Evolutionary conservation across 2,329 filamentous ascomycete genomes (phyloP).

Genomic region (Penicillium sp.): DNA sequence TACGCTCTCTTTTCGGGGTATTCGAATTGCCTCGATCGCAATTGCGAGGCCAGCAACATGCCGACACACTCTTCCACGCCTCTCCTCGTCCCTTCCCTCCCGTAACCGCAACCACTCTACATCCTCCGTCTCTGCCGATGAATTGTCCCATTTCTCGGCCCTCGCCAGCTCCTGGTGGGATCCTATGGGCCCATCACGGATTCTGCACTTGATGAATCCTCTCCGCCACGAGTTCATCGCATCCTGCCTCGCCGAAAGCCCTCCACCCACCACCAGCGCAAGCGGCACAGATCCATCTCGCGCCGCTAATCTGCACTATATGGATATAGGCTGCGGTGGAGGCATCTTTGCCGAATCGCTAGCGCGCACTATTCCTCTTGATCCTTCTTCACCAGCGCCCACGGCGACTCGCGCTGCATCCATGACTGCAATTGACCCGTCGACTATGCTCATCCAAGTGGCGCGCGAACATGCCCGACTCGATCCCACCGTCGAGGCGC

Average conservation of each 20-base stretch:
- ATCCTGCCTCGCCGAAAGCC: slow-evolving; percentile 58
- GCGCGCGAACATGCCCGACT: slow-evolving; percentile 68
- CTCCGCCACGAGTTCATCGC: slow-evolving; percentile 88
- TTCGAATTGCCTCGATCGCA: slow-evolving; percentile 4
- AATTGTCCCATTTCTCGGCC: slow-evolving; percentile 89
- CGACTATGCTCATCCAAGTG: slow-evolving; percentile 47
- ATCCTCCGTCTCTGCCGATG: slow-evolving; percentile 76
- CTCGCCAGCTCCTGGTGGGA: slow-evolving; percentile 98
- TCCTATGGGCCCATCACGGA: slow-evolving; percentile 80
- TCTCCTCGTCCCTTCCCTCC: background rate
- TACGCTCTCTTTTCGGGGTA: slow-evolving; percentile 4
- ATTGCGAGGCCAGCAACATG: slow-evolving; percentile 2
- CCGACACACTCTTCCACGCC: slow-evolving; percentile 1
- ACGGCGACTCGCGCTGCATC: slow-evolving; percentile 35
- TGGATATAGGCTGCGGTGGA: slow-evolving; percentile 92
- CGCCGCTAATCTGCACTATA: slow-evolving; percentile 50
- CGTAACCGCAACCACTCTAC: slow-evolving; percentile 28
- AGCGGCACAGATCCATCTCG: slow-evolving; percentile 4
- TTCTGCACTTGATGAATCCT: slow-evolving; percentile 97
- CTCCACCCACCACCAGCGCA: slow-evolving; percentile 29
- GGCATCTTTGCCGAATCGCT: slow-evolving; percentile 84
- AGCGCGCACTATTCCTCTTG: slow-evolving; percentile 36
- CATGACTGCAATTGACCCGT: slow-evolving; percentile 44
- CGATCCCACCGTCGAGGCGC: slow-evolving; percentile 60
- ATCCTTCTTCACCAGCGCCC: slow-evolving; percentile 9